Conservation (phyloP, 768 basidiomycete species). For the Termitomyces eurrhizus region DNA sequence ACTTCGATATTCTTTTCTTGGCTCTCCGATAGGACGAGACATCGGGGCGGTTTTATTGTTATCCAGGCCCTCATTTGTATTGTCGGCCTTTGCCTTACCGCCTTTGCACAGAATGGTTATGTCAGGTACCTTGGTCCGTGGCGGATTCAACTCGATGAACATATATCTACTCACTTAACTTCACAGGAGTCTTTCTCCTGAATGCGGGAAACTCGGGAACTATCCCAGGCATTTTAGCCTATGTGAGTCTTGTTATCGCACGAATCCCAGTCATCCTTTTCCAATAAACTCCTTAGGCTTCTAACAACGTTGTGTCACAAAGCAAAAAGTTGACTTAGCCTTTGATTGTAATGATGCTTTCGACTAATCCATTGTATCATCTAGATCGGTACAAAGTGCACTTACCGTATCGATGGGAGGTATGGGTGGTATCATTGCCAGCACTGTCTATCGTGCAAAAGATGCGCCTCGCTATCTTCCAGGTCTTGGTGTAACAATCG, state of each 20-base stretch:
- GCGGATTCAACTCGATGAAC: constrained; percentile 25
- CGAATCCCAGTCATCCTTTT: not conserved
- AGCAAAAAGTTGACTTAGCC: constrained; percentile 31
- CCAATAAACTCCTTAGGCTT: constrained; percentile 21
- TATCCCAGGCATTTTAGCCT: constrained; percentile 42
- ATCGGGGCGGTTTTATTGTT: constrained; percentile 39
- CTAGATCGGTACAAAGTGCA: constrained; percentile 33
- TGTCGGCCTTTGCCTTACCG: constrained; percentile 23
- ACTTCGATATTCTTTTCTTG: constrained; percentile 42
- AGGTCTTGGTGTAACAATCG: constrained; percentile 38
- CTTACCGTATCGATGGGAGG: constrained; percentile 38
- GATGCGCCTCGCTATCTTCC: constrained; percentile 43
- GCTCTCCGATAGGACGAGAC: constrained; percentile 39
- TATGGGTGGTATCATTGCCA: constrained; percentile 41
- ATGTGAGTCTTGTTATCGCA: constrained; percentile 22
- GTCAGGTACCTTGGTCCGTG: constrained; percentile 21
- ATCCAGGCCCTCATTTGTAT: constrained; percentile 34
- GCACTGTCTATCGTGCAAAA: constrained; percentile 36
- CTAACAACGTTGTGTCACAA: constrained; percentile 47
- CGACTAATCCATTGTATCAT: not conserved
- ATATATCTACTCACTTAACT: not conserved
- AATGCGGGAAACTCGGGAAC: constrained; percentile 40
- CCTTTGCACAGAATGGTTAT: constrained; percentile 7
- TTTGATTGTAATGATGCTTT: not conserved
- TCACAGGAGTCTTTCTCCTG: constrained; percentile 39